Base-by-base conservation (phyloP, 192 early-diverging fungal species). In the Mortierella claussenii region DNA sequence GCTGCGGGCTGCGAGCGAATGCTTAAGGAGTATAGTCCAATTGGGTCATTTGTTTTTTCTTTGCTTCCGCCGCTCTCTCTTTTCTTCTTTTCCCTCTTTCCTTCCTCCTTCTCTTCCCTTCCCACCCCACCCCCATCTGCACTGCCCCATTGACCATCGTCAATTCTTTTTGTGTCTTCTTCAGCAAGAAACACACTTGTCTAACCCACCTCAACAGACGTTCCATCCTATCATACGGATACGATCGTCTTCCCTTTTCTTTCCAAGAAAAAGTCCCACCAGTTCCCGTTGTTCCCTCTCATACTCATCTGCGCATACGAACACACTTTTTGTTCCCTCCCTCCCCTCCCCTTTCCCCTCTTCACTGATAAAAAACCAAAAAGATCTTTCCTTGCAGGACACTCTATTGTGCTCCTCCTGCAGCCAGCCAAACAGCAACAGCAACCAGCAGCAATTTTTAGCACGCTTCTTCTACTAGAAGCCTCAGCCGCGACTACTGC, bases 211-310 rank as follows among this genome's bases (percentile, higher is more conserved):
- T 48, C 18, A 21, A 65, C 20, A 55, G 63, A 65, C 63, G 11
- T 48, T 65, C 43, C 48, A 55, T 65, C 63, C 63, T 47, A 65
- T 65, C 31, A 55, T 37, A 60, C 63, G 63, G 63, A 65, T 55
- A 60, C 44, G 50, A 40, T 48, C 7, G 63, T 65, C 63, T 65
- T 48, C 54, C 62, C 49, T 47, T 65, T 52, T 65, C 37, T 64
- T 65, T 55, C 15, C 49, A 33, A 53, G 46, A 64, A 49, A 64
- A 64, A n/a, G n/a, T n/a, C n/a, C n/a, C 48, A n/a, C 27, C 48
- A 18, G n/a, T n/a, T 31, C 37, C n/a, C 23, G 48, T 43, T 33
- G 21, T n/a, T 28, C 24, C 59, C 47, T 61, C 23, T 23, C 33
- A 40, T 13, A 10, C 13, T 40, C 13, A 7, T 40, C 46, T 33